Conservation (phyloP, 116 monocot genomes). For the Papilionanthe hybrid region DNA sequence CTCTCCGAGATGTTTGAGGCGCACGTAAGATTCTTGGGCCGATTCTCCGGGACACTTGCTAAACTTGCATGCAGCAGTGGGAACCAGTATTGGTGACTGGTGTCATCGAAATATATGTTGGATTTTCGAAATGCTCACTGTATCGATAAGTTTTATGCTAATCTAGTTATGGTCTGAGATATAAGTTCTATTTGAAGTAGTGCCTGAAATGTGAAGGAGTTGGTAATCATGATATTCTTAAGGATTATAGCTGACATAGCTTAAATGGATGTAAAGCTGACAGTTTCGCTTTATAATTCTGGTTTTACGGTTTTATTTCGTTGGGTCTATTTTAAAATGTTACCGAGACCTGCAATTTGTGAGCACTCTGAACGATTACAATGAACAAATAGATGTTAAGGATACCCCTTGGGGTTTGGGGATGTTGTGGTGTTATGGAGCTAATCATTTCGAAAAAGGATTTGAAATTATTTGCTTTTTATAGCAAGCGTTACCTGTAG, state of each 20-base stretch:
- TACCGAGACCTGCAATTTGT: neutral
- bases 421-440: neutral
- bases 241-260: neutral
- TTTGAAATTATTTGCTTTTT: neutral
- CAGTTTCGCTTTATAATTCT: neutral
- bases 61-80: neutral
- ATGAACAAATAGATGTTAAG: neutral
- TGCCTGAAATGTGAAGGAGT: neutral
- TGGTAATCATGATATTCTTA: neutral
- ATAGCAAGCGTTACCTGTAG: no score
- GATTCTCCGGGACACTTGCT: neutral
- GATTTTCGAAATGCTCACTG: neutral
- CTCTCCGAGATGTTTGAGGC: conserved; percentile 11
- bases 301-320: neutral
- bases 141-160: no score
- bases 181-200: neutral
- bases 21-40: neutral
- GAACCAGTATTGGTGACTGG: neutral
- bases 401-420: neutral
- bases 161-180: neutral
- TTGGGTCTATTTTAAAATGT: neutral
- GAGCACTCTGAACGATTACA: neutral
- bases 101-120: neutral
- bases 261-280: neutral
- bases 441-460: neutral